phyloP scores from a whole-genome alignment of 2,329 filamentous ascomycete species.

The Microdochium trichocladiopsis region DNA sequence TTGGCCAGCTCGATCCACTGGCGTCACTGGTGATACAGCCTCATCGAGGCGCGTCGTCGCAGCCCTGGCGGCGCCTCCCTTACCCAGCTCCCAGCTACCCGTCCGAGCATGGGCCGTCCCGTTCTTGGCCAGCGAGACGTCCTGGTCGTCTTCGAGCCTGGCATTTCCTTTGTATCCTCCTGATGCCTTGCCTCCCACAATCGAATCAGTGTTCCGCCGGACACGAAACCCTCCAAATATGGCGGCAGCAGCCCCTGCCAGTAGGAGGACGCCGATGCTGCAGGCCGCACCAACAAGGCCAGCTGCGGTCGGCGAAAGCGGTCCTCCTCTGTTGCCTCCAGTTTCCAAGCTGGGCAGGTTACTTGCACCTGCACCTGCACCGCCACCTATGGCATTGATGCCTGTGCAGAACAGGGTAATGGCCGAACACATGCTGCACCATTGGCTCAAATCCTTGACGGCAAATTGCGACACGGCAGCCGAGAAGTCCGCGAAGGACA shows the following conservation, averaged over 20 bases:
- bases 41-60: background rate
- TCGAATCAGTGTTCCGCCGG: conserved; percentile 17
- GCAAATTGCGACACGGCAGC: conserved; percentile 26
- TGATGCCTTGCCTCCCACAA: conserved; percentile 11
- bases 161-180: conserved; percentile 32
- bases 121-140: conserved; percentile 29
- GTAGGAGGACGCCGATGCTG: conserved; percentile 22
- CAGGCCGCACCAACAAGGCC: conserved; percentile 39
- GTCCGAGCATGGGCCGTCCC: conserved; percentile 36
- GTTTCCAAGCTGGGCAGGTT: background rate
- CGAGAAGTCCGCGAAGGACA: conserved; percentile 32
- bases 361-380: background rate
- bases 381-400: conserved; percentile 4
- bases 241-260: conserved; percentile 11
- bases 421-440: conserved; percentile 36
- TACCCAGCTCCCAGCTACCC: conserved; percentile 41
- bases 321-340: background rate
- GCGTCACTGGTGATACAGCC: background rate
- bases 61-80: conserved; percentile 7
- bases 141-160: conserved; percentile 29
- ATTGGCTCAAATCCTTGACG: conserved; percentile 22
- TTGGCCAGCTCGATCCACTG: background rate
- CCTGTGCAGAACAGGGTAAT: conserved; percentile 29
- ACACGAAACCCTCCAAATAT: conserved; percentile 22
- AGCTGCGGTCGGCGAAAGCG: conserved; percentile 29